Percentiles rank a stretch among this genome's conserved stretches.
Conservation (phyloP, 2,329 filamentous ascomycete genomes). For the Raffaelea albimanens region DNA sequence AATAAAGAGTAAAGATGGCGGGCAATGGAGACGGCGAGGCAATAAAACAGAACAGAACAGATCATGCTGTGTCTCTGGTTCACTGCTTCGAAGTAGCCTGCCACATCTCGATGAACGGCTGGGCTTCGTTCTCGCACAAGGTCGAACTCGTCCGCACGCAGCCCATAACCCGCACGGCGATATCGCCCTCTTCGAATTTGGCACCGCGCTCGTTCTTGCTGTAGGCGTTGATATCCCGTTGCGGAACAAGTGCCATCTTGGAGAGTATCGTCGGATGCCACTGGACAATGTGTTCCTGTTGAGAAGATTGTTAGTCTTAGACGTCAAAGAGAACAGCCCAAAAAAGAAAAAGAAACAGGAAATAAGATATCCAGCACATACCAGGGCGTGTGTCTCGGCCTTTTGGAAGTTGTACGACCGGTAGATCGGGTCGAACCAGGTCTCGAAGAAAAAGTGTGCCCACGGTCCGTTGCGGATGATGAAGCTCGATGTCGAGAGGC, state of each 20-base stretch:
- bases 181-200: conserved; percentile 72
- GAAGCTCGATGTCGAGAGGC: conserved; percentile 68
- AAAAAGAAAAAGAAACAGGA: neutral
- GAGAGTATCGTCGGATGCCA: conserved; percentile 96
- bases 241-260: conserved; percentile 81
- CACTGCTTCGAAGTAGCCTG: conserved; percentile 12
- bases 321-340: neutral
- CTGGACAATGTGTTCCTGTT: conserved; percentile 75
- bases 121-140: conserved; percentile 65
- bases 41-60: neutral
- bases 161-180: conserved; percentile 68
- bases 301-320: neutral
- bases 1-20: neutral
- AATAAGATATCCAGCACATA: conserved; percentile 30
- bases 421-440: conserved; percentile 94
- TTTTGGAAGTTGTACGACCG: conserved; percentile 94
- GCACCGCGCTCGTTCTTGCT: conserved; percentile 45
- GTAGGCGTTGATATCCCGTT: conserved; percentile 76
- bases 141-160: conserved; percentile 52
- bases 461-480: conserved; percentile 77
- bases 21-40: neutral
- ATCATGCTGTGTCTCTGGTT: neutral
- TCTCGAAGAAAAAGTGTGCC: conserved; percentile 86
- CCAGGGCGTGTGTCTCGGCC: conserved; percentile 83
- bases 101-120: conserved; percentile 38